Percentiles rank a stretch among this genome's conserved stretches.
phyloP scores from a whole-genome alignment of 1,284 basidiomycete species.

The Sphaerobolus stellatus region DNA sequence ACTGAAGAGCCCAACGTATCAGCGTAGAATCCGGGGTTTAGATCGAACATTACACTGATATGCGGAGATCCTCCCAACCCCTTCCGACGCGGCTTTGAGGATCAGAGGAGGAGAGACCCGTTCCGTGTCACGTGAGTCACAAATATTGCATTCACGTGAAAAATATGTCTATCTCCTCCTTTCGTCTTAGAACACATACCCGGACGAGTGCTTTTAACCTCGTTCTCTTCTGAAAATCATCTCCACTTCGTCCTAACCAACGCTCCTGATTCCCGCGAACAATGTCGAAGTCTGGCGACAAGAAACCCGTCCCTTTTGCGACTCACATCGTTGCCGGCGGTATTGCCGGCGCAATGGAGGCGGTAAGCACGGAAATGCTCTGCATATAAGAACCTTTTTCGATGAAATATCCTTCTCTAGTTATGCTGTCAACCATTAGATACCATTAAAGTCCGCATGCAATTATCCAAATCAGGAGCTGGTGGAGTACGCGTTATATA shows the following conservation, averaged over 20 bases:
- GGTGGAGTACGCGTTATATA: constrained; percentile 61
- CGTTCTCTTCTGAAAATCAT: too few relatives aligned
- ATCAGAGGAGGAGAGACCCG: too few relatives aligned
- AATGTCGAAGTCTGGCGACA: constrained; percentile 25
- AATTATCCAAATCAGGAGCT: constrained; percentile 81
- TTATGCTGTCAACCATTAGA: constrained; percentile 84
- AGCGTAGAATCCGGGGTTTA: too few relatives aligned
- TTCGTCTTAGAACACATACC: not conserved
- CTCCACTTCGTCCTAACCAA: not conserved
- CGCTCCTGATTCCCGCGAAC: not conserved
- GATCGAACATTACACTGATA: too few relatives aligned
- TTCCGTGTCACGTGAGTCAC: constrained; percentile 5
- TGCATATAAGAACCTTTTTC: not conserved
- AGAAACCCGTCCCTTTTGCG: constrained; percentile 78
- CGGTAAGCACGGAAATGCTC: constrained; percentile 47
- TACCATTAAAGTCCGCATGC: constrained; percentile 99
- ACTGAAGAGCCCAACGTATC: too few relatives aligned
- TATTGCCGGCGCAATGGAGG: constrained; percentile 88
- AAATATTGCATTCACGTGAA: constrained; percentile 5
- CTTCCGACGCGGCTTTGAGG: too few relatives aligned
- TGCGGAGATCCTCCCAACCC: too few relatives aligned
- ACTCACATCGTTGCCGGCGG: constrained; percentile 93
- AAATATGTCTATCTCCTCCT: not conserved
- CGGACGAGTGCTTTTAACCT: too few relatives aligned
- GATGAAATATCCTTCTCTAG: constrained; percentile 35